A percentile compares a stretch with the other conserved stretches of the same genome.
phyloP scores from a whole-genome alignment of 2,329 filamentous ascomycete genomes.

The Lachnellula arida region DNA sequence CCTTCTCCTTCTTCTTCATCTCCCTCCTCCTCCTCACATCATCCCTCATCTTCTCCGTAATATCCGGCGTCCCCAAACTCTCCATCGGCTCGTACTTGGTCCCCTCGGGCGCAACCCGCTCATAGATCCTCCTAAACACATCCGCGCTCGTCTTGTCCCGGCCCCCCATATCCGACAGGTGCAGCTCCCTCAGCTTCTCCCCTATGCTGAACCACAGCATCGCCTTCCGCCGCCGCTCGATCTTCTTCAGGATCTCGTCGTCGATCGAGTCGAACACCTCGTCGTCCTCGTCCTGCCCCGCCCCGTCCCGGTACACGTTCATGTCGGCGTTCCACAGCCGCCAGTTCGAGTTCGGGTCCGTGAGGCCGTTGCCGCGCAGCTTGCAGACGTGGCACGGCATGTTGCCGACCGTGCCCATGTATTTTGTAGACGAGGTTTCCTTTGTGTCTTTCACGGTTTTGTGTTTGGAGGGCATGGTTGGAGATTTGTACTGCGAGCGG shows the following conservation, averaged over 20 bases:
- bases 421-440: no score
- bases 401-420: neutral
- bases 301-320: conserved; percentile 8
- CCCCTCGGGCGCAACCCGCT: conserved; percentile 4
- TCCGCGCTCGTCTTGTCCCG: conserved; percentile 7
- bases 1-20: no score
- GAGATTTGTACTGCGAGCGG: no score
- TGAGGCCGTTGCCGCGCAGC: conserved; percentile 3
- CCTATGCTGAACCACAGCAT: conserved; percentile 6
- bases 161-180: conserved; percentile 6
- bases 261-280: conserved; percentile 3
- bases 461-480: no score
- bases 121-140: conserved; percentile 6
- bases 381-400: conserved; percentile 5
- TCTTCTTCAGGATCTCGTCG: conserved; percentile 8
- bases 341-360: conserved; percentile 5
- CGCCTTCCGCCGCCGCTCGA: conserved; percentile 5
- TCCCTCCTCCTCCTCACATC: conserved; percentile 1
- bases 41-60: conserved; percentile 8
- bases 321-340: conserved; percentile 10
- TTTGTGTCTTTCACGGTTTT: no score
- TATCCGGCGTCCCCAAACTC: neutral
- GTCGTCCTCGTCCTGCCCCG: conserved; percentile 3
- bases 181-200: conserved; percentile 4
- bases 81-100: conserved; percentile 5